Evolutionary conservation across 345 rosid species (phyloP).

Genomic region (Melastoma malabathricum): DNA sequence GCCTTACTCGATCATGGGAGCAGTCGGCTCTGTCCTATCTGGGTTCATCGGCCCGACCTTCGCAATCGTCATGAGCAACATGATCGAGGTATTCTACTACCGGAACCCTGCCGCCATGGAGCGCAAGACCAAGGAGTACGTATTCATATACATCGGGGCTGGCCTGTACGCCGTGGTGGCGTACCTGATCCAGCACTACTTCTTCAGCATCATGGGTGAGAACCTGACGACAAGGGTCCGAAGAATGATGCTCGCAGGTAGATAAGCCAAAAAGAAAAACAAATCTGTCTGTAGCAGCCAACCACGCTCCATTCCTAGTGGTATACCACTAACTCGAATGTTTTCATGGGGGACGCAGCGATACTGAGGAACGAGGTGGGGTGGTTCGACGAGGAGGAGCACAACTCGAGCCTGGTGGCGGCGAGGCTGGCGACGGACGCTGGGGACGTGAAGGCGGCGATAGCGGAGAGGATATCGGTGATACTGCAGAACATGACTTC

Average conservation of each 20-base stretch:
- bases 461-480: slow-evolving; percentile 93
- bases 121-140: slow-evolving; percentile 91
- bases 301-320: no score
- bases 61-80: slow-evolving; percentile 92
- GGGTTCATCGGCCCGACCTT: slow-evolving; percentile 96
- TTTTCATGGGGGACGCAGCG: slow-evolving; percentile 36
- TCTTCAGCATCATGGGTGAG: slow-evolving; percentile 99
- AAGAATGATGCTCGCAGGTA: slow-evolving; percentile 99
- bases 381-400: slow-evolving; percentile 98
- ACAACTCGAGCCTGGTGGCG: slow-evolving; percentile 86
- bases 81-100: slow-evolving; percentile 98
- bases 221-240: slow-evolving; percentile 96
- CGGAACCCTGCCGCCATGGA: slow-evolving; percentile 80
- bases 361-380: slow-evolving; percentile 96
- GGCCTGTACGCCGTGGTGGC: slow-evolving; percentile 95
- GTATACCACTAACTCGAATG: background rate
- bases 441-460: slow-evolving; percentile 91
- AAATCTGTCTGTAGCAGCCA: no score
- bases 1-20: slow-evolving; percentile 99
- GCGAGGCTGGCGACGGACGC: slow-evolving; percentile 88
- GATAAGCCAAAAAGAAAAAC: no score
- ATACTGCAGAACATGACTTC: slow-evolving; percentile 98
- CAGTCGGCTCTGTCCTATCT: slow-evolving; percentile 77
- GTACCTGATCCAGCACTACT: slow-evolving; percentile 94
- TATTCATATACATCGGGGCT: slow-evolving; percentile 90